Percentiles rank a stretch among this genome's conserved stretches.
These are phyloP conservation scores for Aspergillus egyptiacus DNA, from an alignment of 495 filamentous ascomycete species.

Conservation along the genomic window DNA sequence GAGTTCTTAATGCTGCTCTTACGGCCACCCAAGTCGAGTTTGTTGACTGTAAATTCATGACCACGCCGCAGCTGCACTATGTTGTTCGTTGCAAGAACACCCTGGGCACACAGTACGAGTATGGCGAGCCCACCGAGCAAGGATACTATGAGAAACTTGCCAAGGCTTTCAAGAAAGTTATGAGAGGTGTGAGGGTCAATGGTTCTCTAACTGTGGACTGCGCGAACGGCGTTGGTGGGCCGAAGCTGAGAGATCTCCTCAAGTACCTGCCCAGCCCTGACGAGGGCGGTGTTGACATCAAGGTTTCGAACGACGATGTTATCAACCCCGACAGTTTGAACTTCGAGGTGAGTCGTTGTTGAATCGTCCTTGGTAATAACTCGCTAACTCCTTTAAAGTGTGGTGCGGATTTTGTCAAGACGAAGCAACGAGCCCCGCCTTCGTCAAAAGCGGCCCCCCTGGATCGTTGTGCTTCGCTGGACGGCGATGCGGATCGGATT, in stretches of 20 bases:
- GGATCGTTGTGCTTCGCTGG: slow-evolving; percentile 85
- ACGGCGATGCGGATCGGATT: slow-evolving; percentile 91
- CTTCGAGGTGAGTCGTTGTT: slow-evolving; percentile 54
- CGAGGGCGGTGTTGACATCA: slow-evolving; percentile 67
- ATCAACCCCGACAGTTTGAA: slow-evolving; percentile 84
- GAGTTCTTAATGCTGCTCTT: slow-evolving; percentile 69
- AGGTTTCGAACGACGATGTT: slow-evolving; percentile 86
- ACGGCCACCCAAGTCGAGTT: slow-evolving; percentile 66
- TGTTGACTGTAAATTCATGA: slow-evolving; percentile 78
- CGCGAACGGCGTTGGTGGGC: slow-evolving; percentile 93
- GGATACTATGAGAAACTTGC: slow-evolving; percentile 94
- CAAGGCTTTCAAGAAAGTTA: slow-evolving; percentile 71
- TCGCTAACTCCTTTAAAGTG: slow-evolving; percentile 50
- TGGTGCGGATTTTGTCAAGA: slow-evolving; percentile 96
- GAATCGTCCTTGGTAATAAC: background rate
- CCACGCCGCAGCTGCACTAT: slow-evolving; percentile 95
- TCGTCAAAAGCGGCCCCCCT: slow-evolving; percentile 65
- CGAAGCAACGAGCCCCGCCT: slow-evolving; percentile 84
- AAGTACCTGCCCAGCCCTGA: slow-evolving; percentile 66
- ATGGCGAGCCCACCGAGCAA: slow-evolving; percentile 79
- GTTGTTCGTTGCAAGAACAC: slow-evolving; percentile 93
- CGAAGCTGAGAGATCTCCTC: slow-evolving; percentile 79
- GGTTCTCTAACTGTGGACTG: slow-evolving; percentile 84
- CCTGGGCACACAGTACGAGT: slow-evolving; percentile 68
- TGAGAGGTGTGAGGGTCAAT: slow-evolving; percentile 63